These are phyloP conservation scores for Verticillium albo-atrum DNA, from an alignment of 2,329 filamentous ascomycete species.

Conservation along the genomic window DNA sequence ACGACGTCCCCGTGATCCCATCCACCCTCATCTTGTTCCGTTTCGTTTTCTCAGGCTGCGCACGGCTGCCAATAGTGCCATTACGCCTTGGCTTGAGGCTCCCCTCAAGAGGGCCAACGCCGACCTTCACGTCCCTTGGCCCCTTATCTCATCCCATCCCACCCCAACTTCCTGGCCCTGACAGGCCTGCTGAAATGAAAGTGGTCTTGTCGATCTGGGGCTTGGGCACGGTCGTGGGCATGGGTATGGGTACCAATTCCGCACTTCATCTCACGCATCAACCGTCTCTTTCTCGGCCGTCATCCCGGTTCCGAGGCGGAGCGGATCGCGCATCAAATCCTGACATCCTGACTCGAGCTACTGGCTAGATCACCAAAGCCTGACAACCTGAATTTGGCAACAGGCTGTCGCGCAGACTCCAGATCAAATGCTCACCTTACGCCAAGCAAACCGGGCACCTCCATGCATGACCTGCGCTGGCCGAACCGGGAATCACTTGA, in stretches of 20 bases:
- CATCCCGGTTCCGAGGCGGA: not conserved
- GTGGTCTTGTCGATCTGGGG: not conserved
- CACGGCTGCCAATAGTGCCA: not conserved
- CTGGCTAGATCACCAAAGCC: not conserved
- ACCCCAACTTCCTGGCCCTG: not conserved
- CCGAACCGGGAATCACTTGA: not conserved
- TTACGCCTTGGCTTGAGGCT: not conserved
- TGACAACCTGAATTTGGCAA: not conserved
- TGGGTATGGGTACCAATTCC: not conserved
- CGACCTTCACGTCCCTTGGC: not conserved
- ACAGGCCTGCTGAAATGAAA: not conserved
- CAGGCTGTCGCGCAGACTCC: not conserved
- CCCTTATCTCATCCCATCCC: not conserved
- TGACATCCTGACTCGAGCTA: not conserved
- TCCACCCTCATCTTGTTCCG: not conserved
- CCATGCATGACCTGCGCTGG: not conserved
- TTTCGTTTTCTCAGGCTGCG: not conserved
- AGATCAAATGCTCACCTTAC: not conserved
- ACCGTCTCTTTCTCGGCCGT: not conserved
- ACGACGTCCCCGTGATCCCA: not conserved
- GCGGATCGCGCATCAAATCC: not conserved
- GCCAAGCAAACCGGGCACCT: not conserved
- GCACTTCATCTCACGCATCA: not conserved
- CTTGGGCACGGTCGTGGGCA: not conserved
- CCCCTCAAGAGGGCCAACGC: not conserved